A percentile compares a stretch with the other conserved stretches of the same genome.
Evolutionary conservation across 2,329 filamentous ascomycete genomes (phyloP).

Genomic region (Aureobasidium sp.): DNA sequence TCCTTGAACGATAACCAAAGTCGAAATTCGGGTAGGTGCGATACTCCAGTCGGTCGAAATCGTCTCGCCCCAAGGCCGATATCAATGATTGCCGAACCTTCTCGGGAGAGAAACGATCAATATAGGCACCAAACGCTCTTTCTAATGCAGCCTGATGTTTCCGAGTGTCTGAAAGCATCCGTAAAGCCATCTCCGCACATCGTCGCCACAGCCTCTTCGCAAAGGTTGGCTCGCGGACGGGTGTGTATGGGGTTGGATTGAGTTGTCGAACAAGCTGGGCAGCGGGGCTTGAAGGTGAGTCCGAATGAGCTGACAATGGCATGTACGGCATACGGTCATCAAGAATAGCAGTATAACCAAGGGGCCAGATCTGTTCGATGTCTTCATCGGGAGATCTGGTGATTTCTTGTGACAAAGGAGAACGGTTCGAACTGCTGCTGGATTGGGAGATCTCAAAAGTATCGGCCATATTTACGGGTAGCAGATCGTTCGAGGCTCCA

Average conservation of each 20-base stretch:
- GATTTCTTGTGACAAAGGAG: background rate
- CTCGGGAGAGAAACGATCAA: background rate
- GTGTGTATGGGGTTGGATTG: background rate
- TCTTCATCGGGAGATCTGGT: background rate
- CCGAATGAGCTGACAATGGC: background rate
- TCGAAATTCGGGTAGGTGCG: background rate
- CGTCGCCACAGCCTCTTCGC: conserved; percentile 5
- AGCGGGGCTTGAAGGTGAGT: background rate
- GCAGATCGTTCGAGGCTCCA: background rate
- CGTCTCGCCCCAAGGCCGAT: background rate
- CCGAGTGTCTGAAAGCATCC: background rate
- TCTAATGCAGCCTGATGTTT: background rate
- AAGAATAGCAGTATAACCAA: background rate
- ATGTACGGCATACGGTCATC: background rate
- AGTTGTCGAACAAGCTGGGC: background rate
- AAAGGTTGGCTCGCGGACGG: background rate
- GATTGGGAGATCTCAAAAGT: background rate
- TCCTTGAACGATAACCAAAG: background rate
- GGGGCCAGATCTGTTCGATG: background rate
- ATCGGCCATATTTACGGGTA: background rate
- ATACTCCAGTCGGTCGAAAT: background rate
- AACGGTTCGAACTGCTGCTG: background rate
- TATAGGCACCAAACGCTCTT: background rate
- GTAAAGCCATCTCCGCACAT: background rate
- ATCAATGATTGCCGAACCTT: background rate